Percentiles rank a stretch among this genome's conserved stretches.
These are phyloP conservation scores for Tricholoma sp. DNA, from an alignment of 768 basidiomycete genomes.

Conservation along the genomic window DNA sequence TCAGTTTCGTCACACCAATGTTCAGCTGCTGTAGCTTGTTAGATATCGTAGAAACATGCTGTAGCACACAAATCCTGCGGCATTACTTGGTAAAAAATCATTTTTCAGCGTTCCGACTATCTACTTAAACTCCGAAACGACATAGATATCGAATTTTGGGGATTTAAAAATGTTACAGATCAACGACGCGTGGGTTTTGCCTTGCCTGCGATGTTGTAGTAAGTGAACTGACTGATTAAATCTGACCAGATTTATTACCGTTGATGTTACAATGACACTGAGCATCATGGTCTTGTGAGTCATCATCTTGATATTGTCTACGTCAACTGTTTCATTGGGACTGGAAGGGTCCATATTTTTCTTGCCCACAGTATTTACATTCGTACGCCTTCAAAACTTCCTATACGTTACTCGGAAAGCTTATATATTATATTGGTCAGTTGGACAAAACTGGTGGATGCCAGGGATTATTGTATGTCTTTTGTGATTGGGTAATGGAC, in stretches of 20 bases:
- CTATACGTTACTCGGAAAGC: background rate
- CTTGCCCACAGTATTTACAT: background rate
- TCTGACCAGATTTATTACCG: background rate
- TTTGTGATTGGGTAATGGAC: background rate
- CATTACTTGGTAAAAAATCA: background rate
- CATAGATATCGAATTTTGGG: background rate
- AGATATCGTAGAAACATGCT: background rate
- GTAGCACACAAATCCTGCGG: background rate
- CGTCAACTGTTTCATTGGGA: background rate
- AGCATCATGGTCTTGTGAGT: slow-evolving; percentile 5
- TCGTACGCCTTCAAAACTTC: background rate
- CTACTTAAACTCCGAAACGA: background rate
- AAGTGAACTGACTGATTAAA: background rate
- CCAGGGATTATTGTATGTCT: background rate
- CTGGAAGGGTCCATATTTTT: background rate
- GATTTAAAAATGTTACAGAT: background rate
- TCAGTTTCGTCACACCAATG: background rate
- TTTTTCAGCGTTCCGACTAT: background rate
- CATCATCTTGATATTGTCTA: background rate
- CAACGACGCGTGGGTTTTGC: background rate
- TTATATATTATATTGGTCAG: background rate
- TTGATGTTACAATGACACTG: slow-evolving; percentile 1
- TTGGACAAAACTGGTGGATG: slow-evolving; percentile 2
- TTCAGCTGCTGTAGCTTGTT: background rate
- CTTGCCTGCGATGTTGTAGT: background rate